phyloP scores from a whole-genome alignment of 179 eudicot species.

The Dionaea muscipula region DNA sequence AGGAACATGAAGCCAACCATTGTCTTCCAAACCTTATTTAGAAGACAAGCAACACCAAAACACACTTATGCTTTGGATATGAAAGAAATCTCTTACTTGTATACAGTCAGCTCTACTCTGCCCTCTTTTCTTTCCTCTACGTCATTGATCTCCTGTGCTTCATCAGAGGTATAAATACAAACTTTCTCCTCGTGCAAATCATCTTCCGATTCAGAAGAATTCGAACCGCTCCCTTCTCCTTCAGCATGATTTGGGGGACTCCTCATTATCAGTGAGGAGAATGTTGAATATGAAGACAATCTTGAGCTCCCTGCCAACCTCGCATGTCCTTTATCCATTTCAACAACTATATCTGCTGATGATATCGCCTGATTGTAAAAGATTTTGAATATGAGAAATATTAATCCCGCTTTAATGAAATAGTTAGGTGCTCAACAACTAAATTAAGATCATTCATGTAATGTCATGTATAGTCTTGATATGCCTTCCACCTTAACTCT shows the following conservation, averaged over 20 bases:
- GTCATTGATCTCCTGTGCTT: constrained; percentile 30
- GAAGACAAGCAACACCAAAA: not conserved
- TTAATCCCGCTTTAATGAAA: not conserved
- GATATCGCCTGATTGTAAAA: constrained; percentile 54
- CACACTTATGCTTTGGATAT: not conserved
- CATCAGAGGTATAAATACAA: constrained; percentile 23
- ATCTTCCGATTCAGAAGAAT: constrained; percentile 14
- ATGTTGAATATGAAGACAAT: constrained; percentile 27
- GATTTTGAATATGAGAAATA: not conserved
- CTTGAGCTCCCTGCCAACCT: constrained; percentile 66
- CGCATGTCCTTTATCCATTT: constrained; percentile 70
- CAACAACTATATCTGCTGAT: constrained; percentile 64
- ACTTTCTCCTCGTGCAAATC: constrained; percentile 22
- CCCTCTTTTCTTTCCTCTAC: constrained; percentile 81
- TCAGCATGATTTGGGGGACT: constrained; percentile 23
- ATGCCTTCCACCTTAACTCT: too few relatives aligned
- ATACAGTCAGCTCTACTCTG: constrained; percentile 62
- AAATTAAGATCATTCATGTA: too few relatives aligned
- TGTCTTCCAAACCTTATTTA: not conserved
- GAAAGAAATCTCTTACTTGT: constrained; percentile 40
- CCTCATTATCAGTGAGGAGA: constrained; percentile 23
- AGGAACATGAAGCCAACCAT: not conserved
- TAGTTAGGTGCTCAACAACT: too few relatives aligned
- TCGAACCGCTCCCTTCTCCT: constrained; percentile 19
- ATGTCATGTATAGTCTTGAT: too few relatives aligned